A percentile compares a stretch with the other conserved stretches of the same genome.
Conservation (phyloP, 1,284 basidiomycete genomes). For the Irpex lacteus region DNA sequence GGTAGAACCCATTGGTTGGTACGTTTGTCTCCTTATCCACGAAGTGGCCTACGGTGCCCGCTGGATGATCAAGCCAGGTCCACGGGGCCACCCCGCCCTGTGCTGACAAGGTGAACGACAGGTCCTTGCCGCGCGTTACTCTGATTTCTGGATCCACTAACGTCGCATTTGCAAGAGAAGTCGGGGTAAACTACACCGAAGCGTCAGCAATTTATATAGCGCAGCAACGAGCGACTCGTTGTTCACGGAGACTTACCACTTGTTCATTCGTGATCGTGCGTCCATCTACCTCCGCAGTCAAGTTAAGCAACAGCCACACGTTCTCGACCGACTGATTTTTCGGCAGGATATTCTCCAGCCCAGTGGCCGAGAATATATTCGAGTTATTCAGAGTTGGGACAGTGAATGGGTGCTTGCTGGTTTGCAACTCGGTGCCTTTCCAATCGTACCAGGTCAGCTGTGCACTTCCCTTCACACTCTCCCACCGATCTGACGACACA, state of each 20-base stretch:
- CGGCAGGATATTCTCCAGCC: conserved; percentile 45
- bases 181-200: conserved; percentile 46
- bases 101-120: conserved; percentile 52
- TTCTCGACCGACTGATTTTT: conserved; percentile 37
- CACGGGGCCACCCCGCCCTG: conserved; percentile 52
- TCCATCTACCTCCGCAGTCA: conserved; percentile 44
- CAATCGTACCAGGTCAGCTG: conserved; percentile 62
- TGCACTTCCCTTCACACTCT: conserved; percentile 43
- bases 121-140: conserved; percentile 29
- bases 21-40: conserved; percentile 38
- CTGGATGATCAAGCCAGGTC: conserved; percentile 60
- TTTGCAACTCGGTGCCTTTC: conserved; percentile 41
- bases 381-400: conserved; percentile 52
- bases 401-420: conserved; percentile 38
- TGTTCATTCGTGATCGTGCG: conserved; percentile 48
- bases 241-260: conserved; percentile 37
- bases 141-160: conserved; percentile 48
- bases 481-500: conserved; percentile 51
- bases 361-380: conserved; percentile 37
- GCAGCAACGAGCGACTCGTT: neutral
- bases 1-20: conserved; percentile 52
- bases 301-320: conserved; percentile 50
- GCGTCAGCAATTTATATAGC: neutral
- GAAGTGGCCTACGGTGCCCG: conserved; percentile 52
- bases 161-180: conserved; percentile 41